A percentile compares a stretch with the other conserved stretches of the same genome.
Evolutionary conservation across 148 eudicot species (phyloP).

Genomic region (Rhododendron mucronatum): DNA sequence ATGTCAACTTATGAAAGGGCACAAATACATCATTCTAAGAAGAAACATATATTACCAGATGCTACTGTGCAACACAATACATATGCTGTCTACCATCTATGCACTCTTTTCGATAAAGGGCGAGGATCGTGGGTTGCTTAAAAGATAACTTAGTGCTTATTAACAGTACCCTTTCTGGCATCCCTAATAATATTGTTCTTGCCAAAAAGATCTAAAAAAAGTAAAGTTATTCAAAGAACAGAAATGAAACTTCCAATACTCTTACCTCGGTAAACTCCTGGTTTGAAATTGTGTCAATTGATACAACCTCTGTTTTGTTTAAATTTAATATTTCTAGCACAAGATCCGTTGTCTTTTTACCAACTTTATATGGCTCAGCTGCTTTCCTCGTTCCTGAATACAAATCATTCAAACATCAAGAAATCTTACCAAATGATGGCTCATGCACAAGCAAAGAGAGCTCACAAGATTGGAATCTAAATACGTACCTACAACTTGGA

Average conservation of each 20-base stretch:
- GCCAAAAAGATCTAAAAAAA: background rate
- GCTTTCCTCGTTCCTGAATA: constrained; percentile 76
- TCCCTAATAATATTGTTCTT: background rate
- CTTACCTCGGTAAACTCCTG: constrained; percentile 96
- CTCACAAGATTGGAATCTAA: background rate
- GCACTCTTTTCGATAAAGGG: background rate
- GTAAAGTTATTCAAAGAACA: background rate
- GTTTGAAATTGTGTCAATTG: constrained; percentile 87
- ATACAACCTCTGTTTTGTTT: constrained; percentile 72
- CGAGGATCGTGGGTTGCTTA: background rate
- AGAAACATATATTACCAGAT: background rate
- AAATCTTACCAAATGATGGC: constrained; percentile 2
- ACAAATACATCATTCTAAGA: background rate
- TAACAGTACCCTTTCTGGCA: background rate
- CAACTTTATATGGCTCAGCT: constrained; percentile 73
- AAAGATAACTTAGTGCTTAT: background rate
- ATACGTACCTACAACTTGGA: constrained; percentile 82
- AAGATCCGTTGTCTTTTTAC: constrained; percentile 65
- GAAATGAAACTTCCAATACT: background rate
- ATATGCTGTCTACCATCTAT: background rate
- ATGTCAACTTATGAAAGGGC: constrained; percentile 17
- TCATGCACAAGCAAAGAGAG: background rate
- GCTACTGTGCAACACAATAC: background rate
- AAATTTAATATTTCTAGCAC: constrained; percentile 91
- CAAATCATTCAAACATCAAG: constrained; percentile 16